Conservation (phyloP, 495 filamentous ascomycete genomes). For the Talaromyces stipitatus region DNA sequence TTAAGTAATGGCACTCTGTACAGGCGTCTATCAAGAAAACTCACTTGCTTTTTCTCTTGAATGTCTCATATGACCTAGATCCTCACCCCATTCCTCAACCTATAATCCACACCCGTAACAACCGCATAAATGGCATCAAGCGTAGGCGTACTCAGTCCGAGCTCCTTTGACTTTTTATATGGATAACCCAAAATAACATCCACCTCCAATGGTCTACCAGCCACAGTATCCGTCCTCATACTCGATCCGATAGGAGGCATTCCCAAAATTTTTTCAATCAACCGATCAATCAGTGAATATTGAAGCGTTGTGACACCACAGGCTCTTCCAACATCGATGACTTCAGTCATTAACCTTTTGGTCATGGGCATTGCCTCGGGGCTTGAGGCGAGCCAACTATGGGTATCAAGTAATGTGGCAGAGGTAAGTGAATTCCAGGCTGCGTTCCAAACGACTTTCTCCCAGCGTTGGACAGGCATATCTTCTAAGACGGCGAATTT, state of each 20-base stretch:
- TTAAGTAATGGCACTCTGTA: too few relatives aligned
- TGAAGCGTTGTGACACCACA: conserved; percentile 30
- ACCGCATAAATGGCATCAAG: conserved; percentile 42
- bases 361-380: conserved; percentile 35
- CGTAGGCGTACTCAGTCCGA: conserved; percentile 38
- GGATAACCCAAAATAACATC: conserved; percentile 51
- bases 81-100: conserved; percentile 4
- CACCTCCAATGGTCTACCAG: conserved; percentile 43
- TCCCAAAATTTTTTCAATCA: conserved; percentile 33
- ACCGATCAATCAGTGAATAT: conserved; percentile 28
- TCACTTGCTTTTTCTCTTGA: too few relatives aligned
- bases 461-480: conserved; percentile 43
- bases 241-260: conserved; percentile 41
- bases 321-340: conserved; percentile 36
- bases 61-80: neutral
- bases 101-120: conserved; percentile 28
- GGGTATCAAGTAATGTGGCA: conserved; percentile 41
- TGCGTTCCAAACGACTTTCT: conserved; percentile 48
- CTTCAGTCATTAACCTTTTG: conserved; percentile 37
- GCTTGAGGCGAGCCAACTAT: conserved; percentile 37
- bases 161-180: conserved; percentile 38
- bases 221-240: conserved; percentile 47
- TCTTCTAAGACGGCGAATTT: conserved; percentile 29
- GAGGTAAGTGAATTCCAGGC: conserved; percentile 48
- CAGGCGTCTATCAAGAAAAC: too few relatives aligned